Evolutionary conservation across 2,329 filamentous ascomycete genomes (phyloP).

Genomic region (Hysterium pulicare): DNA sequence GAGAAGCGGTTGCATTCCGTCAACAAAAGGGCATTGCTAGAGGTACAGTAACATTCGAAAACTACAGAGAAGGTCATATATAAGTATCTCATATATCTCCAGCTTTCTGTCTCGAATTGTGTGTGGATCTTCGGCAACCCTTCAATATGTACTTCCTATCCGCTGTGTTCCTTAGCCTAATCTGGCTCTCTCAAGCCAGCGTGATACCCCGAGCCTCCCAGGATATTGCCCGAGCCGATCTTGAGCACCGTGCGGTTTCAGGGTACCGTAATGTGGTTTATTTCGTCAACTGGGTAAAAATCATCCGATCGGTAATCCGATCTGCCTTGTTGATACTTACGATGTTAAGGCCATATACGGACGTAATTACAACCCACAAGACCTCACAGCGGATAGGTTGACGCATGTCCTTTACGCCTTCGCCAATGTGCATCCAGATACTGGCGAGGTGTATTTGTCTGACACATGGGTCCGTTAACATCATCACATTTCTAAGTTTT

Average conservation of each 20-base stretch:
- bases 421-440: conserved; percentile 35
- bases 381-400: conserved; percentile 30
- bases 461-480: too few species aligned
- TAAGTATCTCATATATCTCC: conserved; percentile 15
- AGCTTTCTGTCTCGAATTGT: conserved; percentile 9
- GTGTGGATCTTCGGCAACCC: conserved; percentile 4
- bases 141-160: conserved; percentile 21
- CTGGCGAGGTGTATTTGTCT: conserved; percentile 36
- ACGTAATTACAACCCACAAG: conserved; percentile 34
- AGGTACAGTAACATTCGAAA: neutral
- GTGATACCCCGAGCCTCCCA: conserved; percentile 18
- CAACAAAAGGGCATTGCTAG: neutral
- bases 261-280: conserved; percentile 37
- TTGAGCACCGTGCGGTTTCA: conserved; percentile 17
- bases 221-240: conserved; percentile 4
- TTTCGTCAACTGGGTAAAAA: conserved; percentile 36
- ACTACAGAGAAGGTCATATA: conserved; percentile 4
- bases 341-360: conserved; percentile 33
- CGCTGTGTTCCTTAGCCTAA: conserved; percentile 19
- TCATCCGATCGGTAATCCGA: neutral
- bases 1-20: conserved; percentile 20
- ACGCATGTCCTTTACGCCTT: conserved; percentile 40
- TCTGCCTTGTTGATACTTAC: neutral
- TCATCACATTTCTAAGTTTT: too few species aligned
- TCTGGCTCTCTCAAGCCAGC: conserved; percentile 16